phyloP scores from a whole-genome alignment of 257 asterid species.

The Petunia axillaris region DNA sequence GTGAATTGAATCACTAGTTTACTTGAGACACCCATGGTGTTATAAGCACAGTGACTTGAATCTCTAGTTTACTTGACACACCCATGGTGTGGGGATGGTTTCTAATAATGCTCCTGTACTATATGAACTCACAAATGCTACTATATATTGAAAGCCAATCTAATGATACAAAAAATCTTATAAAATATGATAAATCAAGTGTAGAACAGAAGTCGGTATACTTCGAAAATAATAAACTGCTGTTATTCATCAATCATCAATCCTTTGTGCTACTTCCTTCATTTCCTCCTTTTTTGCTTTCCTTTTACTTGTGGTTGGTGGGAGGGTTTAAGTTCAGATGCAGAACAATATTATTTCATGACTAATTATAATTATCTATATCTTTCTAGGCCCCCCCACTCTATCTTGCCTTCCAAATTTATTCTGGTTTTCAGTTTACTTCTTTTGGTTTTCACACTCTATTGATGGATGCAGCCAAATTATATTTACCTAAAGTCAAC shows the following conservation, averaged over 20 bases:
- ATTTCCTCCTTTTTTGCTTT: slow-evolving; percentile 2
- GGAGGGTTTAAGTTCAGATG: not conserved
- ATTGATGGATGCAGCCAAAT: slow-evolving; percentile 63
- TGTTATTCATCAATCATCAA: not conserved
- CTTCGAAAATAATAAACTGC: not conserved
- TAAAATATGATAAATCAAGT: not conserved
- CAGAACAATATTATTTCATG: not conserved
- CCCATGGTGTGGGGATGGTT: not conserved
- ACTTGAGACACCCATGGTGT: slow-evolving; percentile 8
- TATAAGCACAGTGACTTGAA: not conserved
- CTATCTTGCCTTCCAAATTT: not conserved
- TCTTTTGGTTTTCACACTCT: slow-evolving; percentile 14
- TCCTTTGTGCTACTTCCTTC: not conserved
- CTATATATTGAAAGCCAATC: not conserved
- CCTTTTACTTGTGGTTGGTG: slow-evolving; percentile 5
- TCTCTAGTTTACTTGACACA: not conserved
- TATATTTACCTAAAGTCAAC: slow-evolving; percentile 80
- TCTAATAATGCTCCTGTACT: not conserved
- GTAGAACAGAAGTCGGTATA: not conserved
- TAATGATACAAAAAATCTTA: not conserved
- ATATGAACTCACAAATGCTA: not conserved
- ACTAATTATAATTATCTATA: not conserved
- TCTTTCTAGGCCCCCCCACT: not conserved
- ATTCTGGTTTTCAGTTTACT: not conserved
- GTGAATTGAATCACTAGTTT: not conserved